A percentile compares a stretch with the other conserved stretches of the same genome.
phyloP scores from a whole-genome alignment of 192 early-diverging fungal species.

The Mortierella alpina region DNA sequence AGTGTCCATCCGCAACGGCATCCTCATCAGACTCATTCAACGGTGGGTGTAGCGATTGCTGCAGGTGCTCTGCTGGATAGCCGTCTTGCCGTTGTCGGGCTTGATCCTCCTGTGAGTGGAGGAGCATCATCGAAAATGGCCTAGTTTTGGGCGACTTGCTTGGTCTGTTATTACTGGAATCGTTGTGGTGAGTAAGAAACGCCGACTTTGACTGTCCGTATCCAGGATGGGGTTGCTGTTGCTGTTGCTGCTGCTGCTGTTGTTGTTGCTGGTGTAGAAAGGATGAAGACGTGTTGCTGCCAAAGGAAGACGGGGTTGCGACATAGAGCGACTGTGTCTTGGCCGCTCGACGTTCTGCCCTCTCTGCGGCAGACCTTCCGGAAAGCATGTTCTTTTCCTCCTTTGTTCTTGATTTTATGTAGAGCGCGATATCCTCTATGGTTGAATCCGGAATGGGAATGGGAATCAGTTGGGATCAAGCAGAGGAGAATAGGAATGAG shows the following conservation, averaged over 20 bases:
- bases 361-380: conserved; percentile 42
- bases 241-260: conserved; percentile 10
- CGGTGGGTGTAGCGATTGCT: conserved; percentile 11
- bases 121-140: conserved; percentile 54
- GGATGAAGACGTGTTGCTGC: neutral
- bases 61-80: neutral
- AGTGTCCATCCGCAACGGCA: conserved; percentile 24
- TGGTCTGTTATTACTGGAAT: conserved; percentile 3
- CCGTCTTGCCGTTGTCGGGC: conserved; percentile 9
- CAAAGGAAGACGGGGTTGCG: conserved; percentile 27
- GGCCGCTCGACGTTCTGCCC: conserved; percentile 42
- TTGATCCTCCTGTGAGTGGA: conserved; percentile 48
- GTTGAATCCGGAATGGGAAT: conserved; percentile 20
- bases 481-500: conserved; percentile 27
- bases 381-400: conserved; percentile 22
- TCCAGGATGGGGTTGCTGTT: conserved; percentile 4
- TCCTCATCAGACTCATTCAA: conserved; percentile 50
- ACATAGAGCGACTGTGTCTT: conserved; percentile 54
- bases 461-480: conserved; percentile 11
- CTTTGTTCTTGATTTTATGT: neutral
- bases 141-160: conserved; percentile 31
- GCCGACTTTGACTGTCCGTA: conserved; percentile 8
- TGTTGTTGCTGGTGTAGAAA: conserved; percentile 27
- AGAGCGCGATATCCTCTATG: no score
- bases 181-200: neutral